A percentile compares a stretch with the other conserved stretches of the same genome.
These are phyloP conservation scores for Lachancea waltii DNA, from an alignment of 805 yeast species.

Conservation along the genomic window DNA sequence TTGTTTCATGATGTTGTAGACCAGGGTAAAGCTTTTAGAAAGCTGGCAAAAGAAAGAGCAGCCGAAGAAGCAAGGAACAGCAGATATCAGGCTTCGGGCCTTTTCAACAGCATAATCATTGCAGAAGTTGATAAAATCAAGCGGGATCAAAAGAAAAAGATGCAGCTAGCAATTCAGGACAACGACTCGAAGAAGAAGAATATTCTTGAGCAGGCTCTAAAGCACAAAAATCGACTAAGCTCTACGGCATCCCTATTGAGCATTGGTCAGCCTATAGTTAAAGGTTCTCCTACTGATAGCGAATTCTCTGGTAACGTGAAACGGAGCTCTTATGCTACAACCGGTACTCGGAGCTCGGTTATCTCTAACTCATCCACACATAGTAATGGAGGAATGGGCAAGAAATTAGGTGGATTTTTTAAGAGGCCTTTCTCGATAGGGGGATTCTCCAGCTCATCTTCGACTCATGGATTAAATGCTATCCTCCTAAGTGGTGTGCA, in stretches of 20 bases:
- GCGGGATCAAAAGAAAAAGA: slow-evolving; percentile 46
- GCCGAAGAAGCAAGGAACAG: slow-evolving; percentile 38
- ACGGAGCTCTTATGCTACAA: slow-evolving; percentile 21
- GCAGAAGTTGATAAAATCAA: slow-evolving; percentile 47
- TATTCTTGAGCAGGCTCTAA: slow-evolving; percentile 26
- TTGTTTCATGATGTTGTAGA: slow-evolving; percentile 28
- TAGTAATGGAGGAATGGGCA: slow-evolving; percentile 28
- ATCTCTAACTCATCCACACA: slow-evolving; percentile 15
- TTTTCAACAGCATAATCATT: slow-evolving; percentile 42
- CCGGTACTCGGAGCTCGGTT: slow-evolving; percentile 17
- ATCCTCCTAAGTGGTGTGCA: slow-evolving; percentile 32
- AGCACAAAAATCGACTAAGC: slow-evolving; percentile 16
- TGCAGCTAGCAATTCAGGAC: slow-evolving; percentile 34
- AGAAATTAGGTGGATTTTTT: slow-evolving; percentile 53
- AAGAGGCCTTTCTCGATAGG: slow-evolving; percentile 58
- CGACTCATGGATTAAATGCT: slow-evolving; percentile 24
- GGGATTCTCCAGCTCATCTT: slow-evolving; percentile 31
- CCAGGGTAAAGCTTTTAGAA: slow-evolving; percentile 21
- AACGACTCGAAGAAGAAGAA: slow-evolving; percentile 31
- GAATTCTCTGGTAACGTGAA: slow-evolving; percentile 4
- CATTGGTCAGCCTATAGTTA: slow-evolving; percentile 10
- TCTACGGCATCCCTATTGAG: slow-evolving; percentile 5
- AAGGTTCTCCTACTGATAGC: background rate
- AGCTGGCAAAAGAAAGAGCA: slow-evolving; percentile 38
- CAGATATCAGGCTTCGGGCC: slow-evolving; percentile 32